phyloP scores from a whole-genome alignment of 164 flowering plant species.

The Stephania yunnanensis region DNA sequence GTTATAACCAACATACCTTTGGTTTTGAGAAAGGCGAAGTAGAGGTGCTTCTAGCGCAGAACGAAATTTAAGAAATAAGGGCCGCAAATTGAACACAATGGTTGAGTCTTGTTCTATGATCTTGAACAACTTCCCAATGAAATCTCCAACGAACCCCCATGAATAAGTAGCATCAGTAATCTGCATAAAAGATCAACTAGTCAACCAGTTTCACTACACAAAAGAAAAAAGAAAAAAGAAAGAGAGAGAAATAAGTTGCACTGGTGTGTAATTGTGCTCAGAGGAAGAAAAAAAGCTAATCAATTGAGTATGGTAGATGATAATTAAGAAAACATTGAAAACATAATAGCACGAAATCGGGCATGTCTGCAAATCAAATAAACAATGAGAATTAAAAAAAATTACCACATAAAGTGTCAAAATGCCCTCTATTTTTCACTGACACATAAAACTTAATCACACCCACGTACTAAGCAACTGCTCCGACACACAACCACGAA shows the following conservation, averaged over 20 bases:
- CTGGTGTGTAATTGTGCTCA: too few species aligned
- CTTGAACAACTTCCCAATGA: constrained; percentile 9
- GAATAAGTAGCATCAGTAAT: constrained; percentile 19
- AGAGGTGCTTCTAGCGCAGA: constrained; percentile 17
- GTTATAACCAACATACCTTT: constrained; percentile 15
- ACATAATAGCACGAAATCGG: too few species aligned
- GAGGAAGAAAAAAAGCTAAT: too few species aligned
- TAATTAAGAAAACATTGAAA: too few species aligned
- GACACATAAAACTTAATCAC: too few species aligned
- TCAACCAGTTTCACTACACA: background rate
- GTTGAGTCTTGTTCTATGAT: constrained; percentile 22
- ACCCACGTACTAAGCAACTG: too few species aligned
- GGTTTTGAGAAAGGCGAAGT: constrained; percentile 19
- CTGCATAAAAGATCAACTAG: constrained; percentile 14
- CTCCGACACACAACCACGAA: too few species aligned
- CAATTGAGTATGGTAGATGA: too few species aligned
- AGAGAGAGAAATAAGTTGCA: background rate
- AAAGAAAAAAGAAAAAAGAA: background rate
- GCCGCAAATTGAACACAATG: constrained; percentile 20
- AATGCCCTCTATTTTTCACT: too few species aligned
- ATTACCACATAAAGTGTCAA: too few species aligned
- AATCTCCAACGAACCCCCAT: constrained; percentile 21
- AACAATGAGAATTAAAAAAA: too few species aligned
- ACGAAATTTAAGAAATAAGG: constrained; percentile 23
- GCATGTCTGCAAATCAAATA: too few species aligned